Evolutionary conservation across 495 filamentous ascomycete genomes (phyloP), one percentile per base, ranked within the genome.

Genomic region (Aspergillus olivimuriae): DNA sequence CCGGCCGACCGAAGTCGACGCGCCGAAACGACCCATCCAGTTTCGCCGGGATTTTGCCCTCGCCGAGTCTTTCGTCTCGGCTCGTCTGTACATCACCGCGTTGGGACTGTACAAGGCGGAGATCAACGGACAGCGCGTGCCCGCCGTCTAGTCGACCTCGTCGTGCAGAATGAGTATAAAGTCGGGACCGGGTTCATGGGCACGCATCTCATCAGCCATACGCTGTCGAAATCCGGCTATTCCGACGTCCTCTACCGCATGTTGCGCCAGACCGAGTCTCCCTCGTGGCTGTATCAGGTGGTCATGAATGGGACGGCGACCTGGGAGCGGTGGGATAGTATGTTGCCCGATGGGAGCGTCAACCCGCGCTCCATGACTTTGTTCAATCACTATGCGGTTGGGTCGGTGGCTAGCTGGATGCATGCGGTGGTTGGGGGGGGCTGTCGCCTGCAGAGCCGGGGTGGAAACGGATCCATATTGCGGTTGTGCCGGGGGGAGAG

Each of bases 321-420:
- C 2, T 78, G 74, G 75, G 74, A 80, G 50, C 63, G 76, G 1
- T 78, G 76, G 76, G 73, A 78, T 47, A 69, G 64, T 17, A 66
- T 80, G 43, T 53, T 74, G 2, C 62, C 66, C 0, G 65, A 78
- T 47, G 74, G 74, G 1, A 56, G 48, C 4, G 52, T 78, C 4
- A 78, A 80, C 40, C 65, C 72, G 0, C 73, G 72, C 0, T 44
- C 63, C 17, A 78, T 80, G 75, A 76, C 71, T 1, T 73, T 68
- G 14, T 80, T 80, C 51, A 78, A 75, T 43, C 70, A 74, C 40
- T 75, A 75, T 41, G 70, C 71, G 0, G 53, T 75, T 19, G 72
- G 72, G 3, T 55, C 62, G 2, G 62, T 75, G 2, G 46, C 52
- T 1, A 53, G 48, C n/a, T 63, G 60, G 60, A 42, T 63, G n/a